Percentiles rank a stretch among this genome's conserved stretches.
phyloP scores from a whole-genome alignment of 148 eudicot genomes.

The Pouteria glomerata region DNA sequence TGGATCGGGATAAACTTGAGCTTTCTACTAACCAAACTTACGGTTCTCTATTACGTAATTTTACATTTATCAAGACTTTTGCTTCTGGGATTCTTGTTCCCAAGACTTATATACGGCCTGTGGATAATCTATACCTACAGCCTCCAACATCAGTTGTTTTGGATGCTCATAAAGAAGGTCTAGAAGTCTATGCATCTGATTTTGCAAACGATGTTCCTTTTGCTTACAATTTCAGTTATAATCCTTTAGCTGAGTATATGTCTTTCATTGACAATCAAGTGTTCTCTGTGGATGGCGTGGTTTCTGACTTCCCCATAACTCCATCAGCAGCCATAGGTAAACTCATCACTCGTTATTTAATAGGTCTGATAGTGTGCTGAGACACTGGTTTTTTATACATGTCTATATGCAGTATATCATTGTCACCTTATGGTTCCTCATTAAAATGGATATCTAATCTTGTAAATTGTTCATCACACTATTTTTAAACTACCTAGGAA shows the following conservation, averaged over 20 bases:
- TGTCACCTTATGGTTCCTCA: neutral
- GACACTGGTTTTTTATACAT: neutral
- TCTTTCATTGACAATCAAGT: conserved; percentile 56
- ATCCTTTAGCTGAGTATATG: conserved; percentile 65
- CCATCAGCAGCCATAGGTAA: conserved; percentile 70
- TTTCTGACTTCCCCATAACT: conserved; percentile 82
- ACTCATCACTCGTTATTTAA: conserved; percentile 1
- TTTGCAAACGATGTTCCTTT: conserved; percentile 61
- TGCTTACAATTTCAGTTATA: conserved; percentile 71
- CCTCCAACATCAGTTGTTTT: conserved; percentile 62
- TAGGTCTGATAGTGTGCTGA: neutral
- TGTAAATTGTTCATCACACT: neutral
- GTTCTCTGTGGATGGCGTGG: conserved; percentile 79
- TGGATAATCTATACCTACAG: conserved; percentile 46
- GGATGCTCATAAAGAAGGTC: conserved; percentile 75
- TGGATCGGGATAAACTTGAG: conserved; percentile 33
- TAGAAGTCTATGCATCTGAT: conserved; percentile 62
- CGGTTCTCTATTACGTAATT: conserved; percentile 56
- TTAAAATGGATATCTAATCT: neutral
- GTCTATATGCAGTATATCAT: neutral
- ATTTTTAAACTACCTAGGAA: neutral
- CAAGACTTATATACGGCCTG: conserved; percentile 72
- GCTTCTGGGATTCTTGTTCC: conserved; percentile 91
- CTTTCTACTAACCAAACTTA: conserved; percentile 70
- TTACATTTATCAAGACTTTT: conserved; percentile 74